These are phyloP conservation scores for Erysiphe pulchra DNA, from an alignment of 2,329 filamentous ascomycete genomes.

Conservation along the genomic window DNA sequence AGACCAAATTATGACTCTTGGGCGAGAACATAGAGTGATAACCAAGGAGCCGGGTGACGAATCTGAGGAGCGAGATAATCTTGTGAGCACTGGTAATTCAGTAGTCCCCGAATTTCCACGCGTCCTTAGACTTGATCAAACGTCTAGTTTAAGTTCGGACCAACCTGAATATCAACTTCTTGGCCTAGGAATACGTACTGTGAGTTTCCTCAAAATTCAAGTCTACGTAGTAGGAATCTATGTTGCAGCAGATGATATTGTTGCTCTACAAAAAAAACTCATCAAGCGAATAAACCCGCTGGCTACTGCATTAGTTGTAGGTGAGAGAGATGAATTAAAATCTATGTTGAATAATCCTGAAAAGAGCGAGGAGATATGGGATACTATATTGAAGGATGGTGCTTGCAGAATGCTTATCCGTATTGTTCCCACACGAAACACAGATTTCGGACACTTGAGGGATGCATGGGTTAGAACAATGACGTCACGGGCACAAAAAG, in stretches of 20 bases:
- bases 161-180: constrained; percentile 59
- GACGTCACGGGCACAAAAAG: constrained; percentile 35
- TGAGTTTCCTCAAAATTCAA: constrained; percentile 71
- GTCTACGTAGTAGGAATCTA: constrained; percentile 93
- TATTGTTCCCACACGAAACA: constrained; percentile 75
- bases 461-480: constrained; percentile 81
- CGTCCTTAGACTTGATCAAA: constrained; percentile 9
- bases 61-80: constrained; percentile 16
- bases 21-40: constrained; percentile 10
- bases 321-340: constrained; percentile 53
- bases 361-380: constrained; percentile 50
- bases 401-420: constrained; percentile 55
- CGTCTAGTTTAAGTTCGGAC: constrained; percentile 2
- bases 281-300: constrained; percentile 49
- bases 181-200: constrained; percentile 66
- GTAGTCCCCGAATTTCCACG: constrained; percentile 12
- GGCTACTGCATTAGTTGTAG: constrained; percentile 60
- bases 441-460: constrained; percentile 75
- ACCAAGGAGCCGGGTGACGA: constrained; percentile 11
- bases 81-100: constrained; percentile 11
- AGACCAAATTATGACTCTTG: constrained; percentile 10
- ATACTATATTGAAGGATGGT: constrained; percentile 35
- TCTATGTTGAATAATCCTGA: constrained; percentile 41
- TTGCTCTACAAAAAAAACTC: constrained; percentile 51
- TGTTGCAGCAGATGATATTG: constrained; percentile 60